phyloP scores from a whole-genome alignment of 495 filamentous ascomycete species.

The Penicillium cataractarum region DNA sequence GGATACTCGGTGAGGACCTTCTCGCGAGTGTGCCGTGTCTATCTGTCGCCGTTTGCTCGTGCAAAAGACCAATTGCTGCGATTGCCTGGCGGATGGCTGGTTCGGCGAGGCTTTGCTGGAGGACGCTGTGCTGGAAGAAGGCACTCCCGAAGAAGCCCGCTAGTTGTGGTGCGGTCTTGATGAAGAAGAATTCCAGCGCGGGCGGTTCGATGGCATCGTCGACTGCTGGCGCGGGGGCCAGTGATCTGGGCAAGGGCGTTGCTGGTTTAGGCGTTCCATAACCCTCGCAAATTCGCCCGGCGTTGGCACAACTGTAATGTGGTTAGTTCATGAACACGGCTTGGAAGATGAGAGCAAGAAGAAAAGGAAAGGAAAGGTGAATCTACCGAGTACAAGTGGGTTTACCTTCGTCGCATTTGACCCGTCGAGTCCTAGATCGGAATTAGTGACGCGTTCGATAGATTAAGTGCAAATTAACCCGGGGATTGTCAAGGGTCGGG shows the following conservation, averaged over 20 bases:
- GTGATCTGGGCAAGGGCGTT: not conserved
- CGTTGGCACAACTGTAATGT: conserved; percentile 32
- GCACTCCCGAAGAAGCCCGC: conserved; percentile 62
- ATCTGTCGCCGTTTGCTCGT: conserved; percentile 41
- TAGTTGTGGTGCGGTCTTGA: conserved; percentile 50
- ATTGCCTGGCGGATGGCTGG: conserved; percentile 65
- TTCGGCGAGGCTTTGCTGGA: conserved; percentile 61
- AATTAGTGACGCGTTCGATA: not conserved
- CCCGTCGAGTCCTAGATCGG: conserved; percentile 21
- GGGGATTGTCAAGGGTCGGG: not conserved
- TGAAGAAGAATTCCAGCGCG: conserved; percentile 24
- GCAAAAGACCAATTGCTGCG: conserved; percentile 62
- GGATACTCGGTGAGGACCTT: not conserved
- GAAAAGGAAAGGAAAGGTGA: not conserved
- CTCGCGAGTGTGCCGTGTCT: not conserved
- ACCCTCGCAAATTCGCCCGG: conserved; percentile 42
- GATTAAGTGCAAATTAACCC: not conserved
- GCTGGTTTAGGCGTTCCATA: conserved; percentile 18
- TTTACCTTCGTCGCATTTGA: conserved; percentile 42
- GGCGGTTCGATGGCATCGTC: conserved; percentile 14
- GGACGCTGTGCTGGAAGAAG: conserved; percentile 59
- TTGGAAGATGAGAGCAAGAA: not conserved
- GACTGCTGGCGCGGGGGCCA: conserved; percentile 14
- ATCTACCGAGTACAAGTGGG: conserved; percentile 27
- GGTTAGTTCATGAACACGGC: not conserved